Evolutionary conservation across 129 eudicot genomes (phyloP), one percentile per base, ranked within the genome.

Genomic region (Lactuca sativa): DNA sequence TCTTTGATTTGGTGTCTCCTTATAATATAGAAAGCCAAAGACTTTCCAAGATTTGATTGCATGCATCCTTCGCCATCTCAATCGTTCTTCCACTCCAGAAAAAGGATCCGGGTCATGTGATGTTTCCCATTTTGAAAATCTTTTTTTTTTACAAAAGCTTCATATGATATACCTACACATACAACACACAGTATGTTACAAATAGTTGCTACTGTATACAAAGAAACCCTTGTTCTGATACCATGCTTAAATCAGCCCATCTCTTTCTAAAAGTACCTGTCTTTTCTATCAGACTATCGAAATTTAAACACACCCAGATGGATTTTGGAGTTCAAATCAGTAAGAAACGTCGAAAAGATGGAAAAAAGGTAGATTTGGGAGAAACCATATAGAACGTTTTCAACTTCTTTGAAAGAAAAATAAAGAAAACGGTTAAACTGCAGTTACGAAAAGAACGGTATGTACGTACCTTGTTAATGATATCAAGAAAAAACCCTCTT

Each of bases 381-480:
- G 31, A 65, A 56, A 60, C 40, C 4, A 34, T 18, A 13, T 37
- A 11, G 9, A 60, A 61, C 7, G 15, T 6, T 36, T 8, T 36
- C 66, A 36, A 3, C 52, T 62, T 62, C 4, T 62, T n/a, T 14
- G 32, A 36, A 37, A 48, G 37, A 64, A 51, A 72, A 14, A 61
- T 54, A 10, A 61, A 75, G 37, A 64, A 64, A 67, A 38, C 34
- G 12, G 62, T 37, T 56, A 44, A 57, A 34, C 30, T 66, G 62
- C 43, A 58, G 60, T 18, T 18, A 52, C 38, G 55, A 21, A 6
- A 6, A 11, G 34, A 36, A 63, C 38, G 64, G 70, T 36, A 32
- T 41, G 60, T 75, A 75, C 74, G 60, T 75, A 75, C 74, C 80
- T 67, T 65, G 52, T 49, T 38, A 47, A 67, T 58, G 61, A 52